A percentile compares a stretch with the other conserved stretches of the same genome.
phyloP scores from a whole-genome alignment of 2,329 filamentous ascomycete genomes.

The Diplodia seriata region DNA sequence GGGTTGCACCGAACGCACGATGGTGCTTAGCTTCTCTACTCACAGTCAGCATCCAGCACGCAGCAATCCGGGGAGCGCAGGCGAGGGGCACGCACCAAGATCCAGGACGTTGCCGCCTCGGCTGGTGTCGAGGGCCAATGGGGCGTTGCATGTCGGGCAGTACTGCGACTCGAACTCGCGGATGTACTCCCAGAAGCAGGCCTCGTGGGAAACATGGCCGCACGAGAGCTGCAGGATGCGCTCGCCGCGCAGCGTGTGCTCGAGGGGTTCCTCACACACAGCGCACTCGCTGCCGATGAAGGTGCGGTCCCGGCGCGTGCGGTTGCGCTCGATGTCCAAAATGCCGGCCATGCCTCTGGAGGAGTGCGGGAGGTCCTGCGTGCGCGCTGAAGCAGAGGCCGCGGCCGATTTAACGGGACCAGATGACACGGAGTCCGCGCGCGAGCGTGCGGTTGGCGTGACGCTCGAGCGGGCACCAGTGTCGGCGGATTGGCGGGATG shows the following conservation, averaged over 20 bases:
- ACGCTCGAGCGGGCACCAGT: constrained; percentile 18
- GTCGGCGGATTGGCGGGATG: constrained; percentile 27
- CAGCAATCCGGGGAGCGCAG: constrained; percentile 33
- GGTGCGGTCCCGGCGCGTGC: constrained; percentile 85
- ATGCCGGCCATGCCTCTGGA: constrained; percentile 64
- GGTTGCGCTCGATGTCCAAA: constrained; percentile 77
- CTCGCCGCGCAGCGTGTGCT: constrained; percentile 93
- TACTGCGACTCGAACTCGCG: constrained; percentile 92
- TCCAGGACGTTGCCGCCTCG: constrained; percentile 91
- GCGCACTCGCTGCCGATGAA: constrained; percentile 95
- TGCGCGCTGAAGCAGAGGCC: constrained; percentile 24
- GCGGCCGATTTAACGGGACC: constrained; percentile 29
- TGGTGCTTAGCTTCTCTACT: constrained; percentile 90
- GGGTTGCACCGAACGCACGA: constrained; percentile 81
- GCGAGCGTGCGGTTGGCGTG: constrained; percentile 28
- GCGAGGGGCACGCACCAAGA: constrained; percentile 68
- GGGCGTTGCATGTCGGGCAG: constrained; percentile 92
- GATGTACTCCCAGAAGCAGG: constrained; percentile 98
- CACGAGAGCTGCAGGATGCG: constrained; percentile 95
- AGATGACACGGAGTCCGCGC: constrained; percentile 31
- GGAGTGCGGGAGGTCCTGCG: constrained; percentile 32
- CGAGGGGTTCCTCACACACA: constrained; percentile 94
- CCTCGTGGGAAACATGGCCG: constrained; percentile 95
- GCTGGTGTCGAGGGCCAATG: constrained; percentile 89
- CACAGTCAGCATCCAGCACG: constrained; percentile 39